Conservation (phyloP, 1,139 yeast species). For the Geotrichum australiense region DNA sequence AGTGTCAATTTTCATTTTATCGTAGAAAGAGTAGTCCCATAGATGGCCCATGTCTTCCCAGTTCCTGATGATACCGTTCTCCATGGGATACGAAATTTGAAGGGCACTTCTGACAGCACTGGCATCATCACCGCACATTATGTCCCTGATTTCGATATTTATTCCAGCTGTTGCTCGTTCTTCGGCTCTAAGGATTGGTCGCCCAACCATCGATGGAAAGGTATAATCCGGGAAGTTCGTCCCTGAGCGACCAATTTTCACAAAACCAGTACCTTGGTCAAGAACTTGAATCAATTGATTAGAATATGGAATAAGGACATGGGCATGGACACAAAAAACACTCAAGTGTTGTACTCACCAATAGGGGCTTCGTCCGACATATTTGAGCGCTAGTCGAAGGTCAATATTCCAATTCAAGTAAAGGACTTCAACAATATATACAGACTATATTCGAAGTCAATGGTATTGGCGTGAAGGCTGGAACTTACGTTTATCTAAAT, state of each 20-base stretch:
- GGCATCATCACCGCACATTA: conserved; percentile 98
- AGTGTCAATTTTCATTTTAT: conserved; percentile 73
- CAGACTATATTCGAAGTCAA: no score
- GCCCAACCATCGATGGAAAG: conserved; percentile 97
- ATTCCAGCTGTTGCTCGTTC: conserved; percentile 49
- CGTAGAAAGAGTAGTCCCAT: conserved; percentile 97
- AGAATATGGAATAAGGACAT: not conserved
- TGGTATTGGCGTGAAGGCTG: no score
- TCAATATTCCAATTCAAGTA: no score
- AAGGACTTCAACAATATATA: no score
- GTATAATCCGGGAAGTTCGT: conserved; percentile 96
- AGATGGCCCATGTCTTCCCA: conserved; percentile 99
- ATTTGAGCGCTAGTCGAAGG: not conserved
- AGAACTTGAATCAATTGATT: conserved; percentile 45
- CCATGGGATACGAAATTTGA: conserved; percentile 96
- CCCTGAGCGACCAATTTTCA: conserved; percentile 85
- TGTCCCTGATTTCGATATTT: conserved; percentile 60
- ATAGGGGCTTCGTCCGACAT: conserved; percentile 20
- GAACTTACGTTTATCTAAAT: no score
- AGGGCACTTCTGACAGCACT: conserved; percentile 81
- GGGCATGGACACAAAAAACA: no score
- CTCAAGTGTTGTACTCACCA: conserved; percentile 11
- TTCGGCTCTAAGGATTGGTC: conserved; percentile 96
- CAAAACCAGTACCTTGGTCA: conserved; percentile 98
- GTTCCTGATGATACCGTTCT: conserved; percentile 91